A percentile compares a stretch with the other conserved stretches of the same genome.
phyloP scores from a whole-genome alignment of 2,329 filamentous ascomycete species.

The Tolypocladium cylindrosporum region DNA sequence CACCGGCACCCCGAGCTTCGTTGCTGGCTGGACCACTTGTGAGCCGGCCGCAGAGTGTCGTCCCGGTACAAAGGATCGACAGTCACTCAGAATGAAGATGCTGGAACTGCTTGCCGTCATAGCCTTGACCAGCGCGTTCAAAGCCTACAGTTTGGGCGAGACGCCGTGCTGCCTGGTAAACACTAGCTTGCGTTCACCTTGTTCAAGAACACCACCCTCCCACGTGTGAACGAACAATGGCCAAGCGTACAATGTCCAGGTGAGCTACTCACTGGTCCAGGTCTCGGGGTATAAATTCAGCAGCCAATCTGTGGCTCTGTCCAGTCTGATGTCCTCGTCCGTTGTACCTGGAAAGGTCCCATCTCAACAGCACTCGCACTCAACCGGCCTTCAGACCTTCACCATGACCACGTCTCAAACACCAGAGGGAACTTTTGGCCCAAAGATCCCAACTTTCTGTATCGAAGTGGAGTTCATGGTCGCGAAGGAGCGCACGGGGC shows the following conservation, averaged over 20 bases:
- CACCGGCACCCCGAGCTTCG: not conserved
- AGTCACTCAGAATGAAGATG: not conserved
- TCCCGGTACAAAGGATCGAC: not conserved
- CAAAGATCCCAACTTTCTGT: slow-evolving; percentile 1
- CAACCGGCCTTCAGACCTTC: not conserved
- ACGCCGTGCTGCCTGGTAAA: not conserved
- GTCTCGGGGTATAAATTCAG: not conserved
- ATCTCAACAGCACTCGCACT: not conserved
- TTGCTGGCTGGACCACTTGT: not conserved
- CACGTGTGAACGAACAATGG: not conserved
- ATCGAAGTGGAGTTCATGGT: slow-evolving; percentile 15
- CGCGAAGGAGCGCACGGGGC: slow-evolving; percentile 6
- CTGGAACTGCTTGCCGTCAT: not conserved
- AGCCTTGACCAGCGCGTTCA: not conserved
- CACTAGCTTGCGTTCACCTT: not conserved
- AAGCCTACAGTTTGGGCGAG: not conserved
- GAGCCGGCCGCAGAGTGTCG: not conserved
- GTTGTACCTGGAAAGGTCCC: not conserved
- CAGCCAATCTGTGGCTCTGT: not conserved
- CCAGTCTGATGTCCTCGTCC: too few relatives aligned
- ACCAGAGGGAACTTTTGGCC: too few relatives aligned
- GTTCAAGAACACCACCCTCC: not conserved
- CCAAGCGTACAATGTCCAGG: not conserved
- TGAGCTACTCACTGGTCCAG: not conserved
- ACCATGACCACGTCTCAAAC: too few relatives aligned